These are phyloP conservation scores for Blastocystis sp. DNA, from an alignment of 352 stramenopile genomes.

Conservation along the genomic window DNA sequence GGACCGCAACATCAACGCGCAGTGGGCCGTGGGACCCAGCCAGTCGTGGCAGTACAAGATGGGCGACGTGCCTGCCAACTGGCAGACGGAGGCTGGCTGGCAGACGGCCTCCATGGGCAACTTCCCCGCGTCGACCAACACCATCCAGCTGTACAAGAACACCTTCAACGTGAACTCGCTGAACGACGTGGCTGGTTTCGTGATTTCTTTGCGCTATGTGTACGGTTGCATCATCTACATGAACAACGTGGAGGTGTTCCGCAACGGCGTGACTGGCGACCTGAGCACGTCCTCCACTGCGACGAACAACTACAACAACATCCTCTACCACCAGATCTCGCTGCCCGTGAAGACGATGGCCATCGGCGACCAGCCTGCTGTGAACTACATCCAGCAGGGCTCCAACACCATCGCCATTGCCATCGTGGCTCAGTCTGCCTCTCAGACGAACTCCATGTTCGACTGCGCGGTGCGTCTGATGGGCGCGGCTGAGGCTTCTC, in stretches of 20 bases:
- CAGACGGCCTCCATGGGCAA: not conserved
- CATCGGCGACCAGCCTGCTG: not conserved
- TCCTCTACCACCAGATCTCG: conserved; percentile 11
- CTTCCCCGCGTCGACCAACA: conserved; percentile 42
- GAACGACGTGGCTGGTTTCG: not conserved
- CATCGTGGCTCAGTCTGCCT: not conserved
- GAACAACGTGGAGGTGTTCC: conserved; percentile 38
- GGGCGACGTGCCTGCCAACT: conserved; percentile 25
- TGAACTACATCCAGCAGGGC: conserved; percentile 21
- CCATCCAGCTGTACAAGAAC: conserved; percentile 46
- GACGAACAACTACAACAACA: not conserved
- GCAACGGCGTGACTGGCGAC: conserved; percentile 15
- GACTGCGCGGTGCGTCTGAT: conserved; percentile 22
- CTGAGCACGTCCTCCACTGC: not conserved
- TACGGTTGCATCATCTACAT: conserved; percentile 60
- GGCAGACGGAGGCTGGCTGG: conserved; percentile 30
- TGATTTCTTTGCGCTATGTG: not conserved
- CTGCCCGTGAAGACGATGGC: not conserved
- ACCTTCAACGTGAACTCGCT: conserved; percentile 28
- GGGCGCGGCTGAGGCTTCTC: not conserved
- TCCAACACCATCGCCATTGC: conserved; percentile 33
- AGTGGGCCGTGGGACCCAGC: conserved; percentile 1
- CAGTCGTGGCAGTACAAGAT: conserved; percentile 18
- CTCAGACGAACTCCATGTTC: not conserved
- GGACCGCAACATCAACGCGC: not conserved